These are phyloP conservation scores for Plasmodium vivax DNA, from an alignment of 169 alveolate species.

Conservation along the genomic window DNA sequence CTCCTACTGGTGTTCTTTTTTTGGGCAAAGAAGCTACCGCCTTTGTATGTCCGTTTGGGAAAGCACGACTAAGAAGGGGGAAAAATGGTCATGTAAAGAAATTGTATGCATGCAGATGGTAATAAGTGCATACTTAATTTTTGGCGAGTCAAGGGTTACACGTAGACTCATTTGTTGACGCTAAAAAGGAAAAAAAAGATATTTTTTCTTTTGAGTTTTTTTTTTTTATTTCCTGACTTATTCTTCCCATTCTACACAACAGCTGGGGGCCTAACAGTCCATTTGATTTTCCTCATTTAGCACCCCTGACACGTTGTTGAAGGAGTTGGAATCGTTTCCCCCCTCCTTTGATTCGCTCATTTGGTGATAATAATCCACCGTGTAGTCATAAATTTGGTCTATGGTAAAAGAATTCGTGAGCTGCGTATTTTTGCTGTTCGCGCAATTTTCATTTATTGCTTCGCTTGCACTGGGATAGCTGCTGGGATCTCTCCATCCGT, in stretches of 20 bases:
- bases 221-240: background rate
- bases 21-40: background rate
- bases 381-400: slow-evolving; percentile 41
- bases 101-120: background rate
- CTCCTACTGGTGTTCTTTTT: background rate
- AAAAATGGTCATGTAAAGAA: background rate
- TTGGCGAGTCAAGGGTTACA: background rate
- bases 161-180: background rate
- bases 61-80: background rate
- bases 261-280: background rate
- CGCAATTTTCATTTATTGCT: background rate
- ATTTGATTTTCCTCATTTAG: background rate
- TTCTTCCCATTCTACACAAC: slow-evolving; percentile 7
- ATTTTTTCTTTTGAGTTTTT: background rate
- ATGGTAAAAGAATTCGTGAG: slow-evolving; percentile 7
- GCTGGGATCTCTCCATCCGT: background rate
- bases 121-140: background rate
- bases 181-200: background rate
- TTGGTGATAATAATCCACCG: slow-evolving; percentile 24
- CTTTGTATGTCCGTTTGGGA: background rate
- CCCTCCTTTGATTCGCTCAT: background rate
- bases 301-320: background rate
- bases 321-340: background rate
- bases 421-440: background rate
- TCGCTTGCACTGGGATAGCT: background rate